These are phyloP conservation scores for Cladosporium sp. DNA, from an alignment of 2,329 filamentous ascomycete genomes.

Conservation along the genomic window DNA sequence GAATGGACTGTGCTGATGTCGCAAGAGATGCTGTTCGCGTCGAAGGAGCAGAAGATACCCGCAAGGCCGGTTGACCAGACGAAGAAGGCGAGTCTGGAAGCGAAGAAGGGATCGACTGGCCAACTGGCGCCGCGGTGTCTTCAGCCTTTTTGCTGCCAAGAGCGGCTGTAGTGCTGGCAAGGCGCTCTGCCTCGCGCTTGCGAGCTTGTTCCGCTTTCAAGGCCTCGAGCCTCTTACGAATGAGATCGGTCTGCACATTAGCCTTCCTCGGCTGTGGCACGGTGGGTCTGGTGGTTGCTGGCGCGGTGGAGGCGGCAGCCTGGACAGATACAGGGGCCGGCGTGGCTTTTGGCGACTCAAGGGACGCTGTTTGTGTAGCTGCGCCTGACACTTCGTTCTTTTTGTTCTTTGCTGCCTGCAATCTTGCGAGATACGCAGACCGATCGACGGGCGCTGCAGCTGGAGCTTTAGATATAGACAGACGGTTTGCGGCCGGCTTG, in stretches of 20 bases:
- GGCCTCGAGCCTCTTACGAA: constrained; percentile 73
- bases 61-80: too few relatives aligned
- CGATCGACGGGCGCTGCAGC: constrained; percentile 41
- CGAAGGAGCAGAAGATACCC: too few relatives aligned
- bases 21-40: too few relatives aligned
- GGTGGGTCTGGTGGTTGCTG: neutral
- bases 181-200: constrained; percentile 3
- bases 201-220: constrained; percentile 42
- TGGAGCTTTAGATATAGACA: constrained; percentile 13
- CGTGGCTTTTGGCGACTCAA: neutral
- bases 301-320: neutral
- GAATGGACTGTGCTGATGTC: neutral
- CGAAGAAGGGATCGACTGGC: too few relatives aligned
- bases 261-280: constrained; percentile 36
- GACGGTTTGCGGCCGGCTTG: constrained; percentile 17
- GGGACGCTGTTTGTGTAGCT: neutral
- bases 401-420: constrained; percentile 65
- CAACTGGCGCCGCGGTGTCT: neutral
- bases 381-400: constrained; percentile 32
- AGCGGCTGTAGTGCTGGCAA: constrained; percentile 13
- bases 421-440: constrained; percentile 69
- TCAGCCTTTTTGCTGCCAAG: neutral
- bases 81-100: too few relatives aligned
- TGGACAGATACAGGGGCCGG: neutral
- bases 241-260: constrained; percentile 66